Base-by-base conservation (phyloP, 345 rosid species). In the Camelina laxa region DNA sequence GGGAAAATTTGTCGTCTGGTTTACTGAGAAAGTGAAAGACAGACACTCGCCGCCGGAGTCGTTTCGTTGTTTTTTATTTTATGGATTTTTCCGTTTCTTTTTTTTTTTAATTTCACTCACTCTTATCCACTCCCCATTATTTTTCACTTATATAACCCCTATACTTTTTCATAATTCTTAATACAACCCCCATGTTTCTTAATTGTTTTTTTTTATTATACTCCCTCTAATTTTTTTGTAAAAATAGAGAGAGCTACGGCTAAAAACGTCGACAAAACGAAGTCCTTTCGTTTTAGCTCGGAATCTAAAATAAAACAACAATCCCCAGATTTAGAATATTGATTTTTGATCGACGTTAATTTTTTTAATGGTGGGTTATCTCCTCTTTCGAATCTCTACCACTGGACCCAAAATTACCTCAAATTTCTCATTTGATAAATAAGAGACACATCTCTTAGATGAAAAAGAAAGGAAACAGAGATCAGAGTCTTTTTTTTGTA, bases 381-480 rank as follows among this genome's bases (percentile, higher is more conserved):
- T 65, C 76, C 81, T 58, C 41, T 45, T 71, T 71, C 59, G 30
- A 59, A 71, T 77, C 81, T 72, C 73, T 42, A 72, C 73, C 81
- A 42, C 20, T 65, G 6, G 63, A 71, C 20, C 67, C 67, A 65
- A 77, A 58, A 54, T 42, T 24, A 54, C 49, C 59, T n/a, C 56
- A n/a, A n/a, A n/a, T n/a, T n/a, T 60, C 67, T 70, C 62, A 38
- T 39, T 42, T 72, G 24, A 66, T 65, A 72, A 65, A 78, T 66
- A 72, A 58, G 68, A 39, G 42, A 49, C 0, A 38, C 5, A 56
- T 47, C 70, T 22, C 65, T 15, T 7, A 57, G 38, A 49, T 65
- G 47, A 30, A 60, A 27, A 59, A 62, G 21, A 55, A n/a, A 67
- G 16, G 48, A 42, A 22, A 58, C 70, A 50, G 33, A 24, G 15